Evolutionary conservation across 2,329 filamentous ascomycete genomes (phyloP), one percentile per base, ranked within the genome.

Genomic region (Fusarium fracticaudum): DNA sequence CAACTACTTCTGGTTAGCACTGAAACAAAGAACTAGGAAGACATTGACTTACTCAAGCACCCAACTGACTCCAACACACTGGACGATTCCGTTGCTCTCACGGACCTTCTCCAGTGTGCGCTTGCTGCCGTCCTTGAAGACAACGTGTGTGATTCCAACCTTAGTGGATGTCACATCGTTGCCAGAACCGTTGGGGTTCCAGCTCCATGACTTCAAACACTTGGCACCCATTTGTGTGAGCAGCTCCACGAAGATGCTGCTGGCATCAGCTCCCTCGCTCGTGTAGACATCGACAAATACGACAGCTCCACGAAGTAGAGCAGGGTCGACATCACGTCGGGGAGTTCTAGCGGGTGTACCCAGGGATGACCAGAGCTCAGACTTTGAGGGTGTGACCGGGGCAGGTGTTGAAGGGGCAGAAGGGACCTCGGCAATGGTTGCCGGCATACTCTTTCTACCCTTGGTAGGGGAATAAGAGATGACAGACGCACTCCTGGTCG

Each of bases 61-160:
- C 94, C 94, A 98, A 74, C 91, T 91, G 53, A 97, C 93, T 57
- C 94, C 94, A 63, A 98, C 94, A 83, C 94, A 97, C 76, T 94
- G 91, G 43, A 98, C 93, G 37, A 93, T 86, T 11, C 94, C 94
- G 20, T 89, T 87, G 44, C 90, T 91, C 76, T 92, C 89, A 65
- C 91, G 87, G 12, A 96, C 92, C 83, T 95, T 97, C 79, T 97
- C 92, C 74, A 98, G 83, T 2, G 94, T 97, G 33, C 92, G 87
- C 78, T 92, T 91, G 47, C 91, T 91, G 51, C 95, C 95, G 79
- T 97, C 95, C 81, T 97, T 98, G 86, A 91, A 98, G 12, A 98
- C 90, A 13, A 98, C 93, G 79, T 98, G 95, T 1, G 94, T 97
- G 77, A 97, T 94, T 10, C 92, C 93, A 67, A 94, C 85, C 80